Base-by-base conservation (phyloP, 1,284 basidiomycete species). In the Grifola frondosa region DNA sequence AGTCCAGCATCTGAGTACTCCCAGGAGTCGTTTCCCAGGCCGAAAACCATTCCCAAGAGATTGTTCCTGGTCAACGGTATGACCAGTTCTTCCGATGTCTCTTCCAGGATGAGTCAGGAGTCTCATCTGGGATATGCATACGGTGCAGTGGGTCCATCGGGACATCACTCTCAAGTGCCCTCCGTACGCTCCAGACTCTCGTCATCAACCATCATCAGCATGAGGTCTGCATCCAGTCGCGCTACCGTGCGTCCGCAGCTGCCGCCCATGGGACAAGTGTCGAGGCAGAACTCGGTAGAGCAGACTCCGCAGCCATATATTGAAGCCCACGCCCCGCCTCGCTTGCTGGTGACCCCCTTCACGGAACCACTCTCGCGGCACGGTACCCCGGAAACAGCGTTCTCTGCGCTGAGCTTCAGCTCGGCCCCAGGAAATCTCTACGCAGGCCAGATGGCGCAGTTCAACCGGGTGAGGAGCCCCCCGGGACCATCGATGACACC, bases 281-380 rank as follows among this genome's bases (percentile, higher is more conserved):
- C 44, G 17, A 34, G 33, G 15, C 37, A 24, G 16, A 25, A 36
- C 8, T 31, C 44, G 11, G 34, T 35, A 5, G 22, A n/a, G 23
- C 32, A 19, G 1, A 15, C 24, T 11, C 2, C 20, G 8, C 21
- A 31, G 43, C 29, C n/a, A 25, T 21, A 21, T 17, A 21, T 10
- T 17, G 9, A 26, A 24, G n/a, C 25, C 25, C 25, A 16, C 12
- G 22, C 12, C 1, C 34, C 45, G 9, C 53, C 40, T 11, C 38
- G 46, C n/a, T 52, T 49, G 13, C 45, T 51, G 15, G 23, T 46
- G 6, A 56, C 58, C 41, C 54, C 57, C 5, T 61, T 61, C 50
- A 25, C 20, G 24, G 57, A 58, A 22, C 49, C 50, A 2, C 34
- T 54, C 5, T 43, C 52, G 10, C 55, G 54, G 11, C 32, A 52